phyloP scores from a whole-genome alignment of 495 filamentous ascomycete genomes.

The Penicillium herquei region DNA sequence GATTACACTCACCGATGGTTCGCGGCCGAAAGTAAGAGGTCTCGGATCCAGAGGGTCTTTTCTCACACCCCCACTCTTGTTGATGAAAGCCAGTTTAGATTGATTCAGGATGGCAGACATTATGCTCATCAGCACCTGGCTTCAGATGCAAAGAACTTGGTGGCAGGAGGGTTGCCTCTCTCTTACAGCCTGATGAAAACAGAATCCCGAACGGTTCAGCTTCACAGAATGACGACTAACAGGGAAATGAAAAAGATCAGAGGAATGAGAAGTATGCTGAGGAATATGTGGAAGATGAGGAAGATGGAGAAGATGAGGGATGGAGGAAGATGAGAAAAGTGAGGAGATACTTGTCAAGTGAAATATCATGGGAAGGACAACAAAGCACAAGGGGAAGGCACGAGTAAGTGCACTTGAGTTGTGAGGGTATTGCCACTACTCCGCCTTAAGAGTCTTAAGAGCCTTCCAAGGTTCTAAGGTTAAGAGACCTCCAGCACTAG shows the following conservation, averaged over 20 bases:
- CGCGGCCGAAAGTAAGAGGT: slow-evolving; percentile 20
- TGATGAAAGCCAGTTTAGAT: slow-evolving; percentile 22
- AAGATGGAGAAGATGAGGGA: background rate
- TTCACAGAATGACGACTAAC: background rate
- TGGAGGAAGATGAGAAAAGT: background rate
- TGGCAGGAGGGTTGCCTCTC: too few relatives aligned
- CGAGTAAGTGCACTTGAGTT: background rate
- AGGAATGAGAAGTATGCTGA: background rate
- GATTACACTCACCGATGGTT: slow-evolving; percentile 27
- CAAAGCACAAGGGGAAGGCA: background rate
- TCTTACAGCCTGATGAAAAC: too few relatives aligned
- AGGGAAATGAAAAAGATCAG: background rate
- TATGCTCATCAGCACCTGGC: slow-evolving; percentile 1
- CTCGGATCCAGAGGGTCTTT: slow-evolving; percentile 20
- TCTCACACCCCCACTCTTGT: slow-evolving; percentile 16
- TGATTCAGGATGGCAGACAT: slow-evolving; percentile 33
- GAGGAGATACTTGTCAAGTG: background rate
- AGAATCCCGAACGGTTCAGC: too few relatives aligned
- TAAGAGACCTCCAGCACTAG: too few relatives aligned
- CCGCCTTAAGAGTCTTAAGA: too few relatives aligned
- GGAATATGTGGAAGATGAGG: background rate
- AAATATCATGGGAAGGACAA: background rate
- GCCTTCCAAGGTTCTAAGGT: too few relatives aligned
- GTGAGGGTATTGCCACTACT: too few relatives aligned
- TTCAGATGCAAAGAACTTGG: background rate